Base-by-base conservation (phyloP, 176 grass and related monocot genomes). In the Hyparrhenia diplandra region DNA sequence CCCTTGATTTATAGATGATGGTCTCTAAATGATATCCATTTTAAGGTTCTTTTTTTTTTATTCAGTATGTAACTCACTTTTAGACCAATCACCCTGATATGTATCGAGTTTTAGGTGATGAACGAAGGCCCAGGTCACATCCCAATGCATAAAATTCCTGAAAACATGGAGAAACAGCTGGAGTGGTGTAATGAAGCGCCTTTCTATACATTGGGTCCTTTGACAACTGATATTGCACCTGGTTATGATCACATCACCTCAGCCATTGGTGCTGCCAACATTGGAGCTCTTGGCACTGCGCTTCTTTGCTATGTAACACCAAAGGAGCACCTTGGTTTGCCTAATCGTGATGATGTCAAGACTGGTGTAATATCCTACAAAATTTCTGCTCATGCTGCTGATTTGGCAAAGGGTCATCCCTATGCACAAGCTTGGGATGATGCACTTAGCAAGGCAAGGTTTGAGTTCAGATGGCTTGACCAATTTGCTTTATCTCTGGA, bases 181-280 rank as follows among this genome's bases (percentile, higher is more conserved):
- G 95, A 98, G 74, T 98, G 95, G 95, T 98, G 95, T 79, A 91
- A 95, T 65, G 95, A 98, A 76, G 95, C 95, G 54, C 95, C 95
- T 62, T 98, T 98, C 63, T 98, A 98, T 83, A 98, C 95, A 21
- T 64, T 98, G 78, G 95, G 95, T 81, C 95, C 95, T 31, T 32
- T 98, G 82, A 98, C 95, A 55, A 98, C 95, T 59, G 95, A 98
- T 75, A 98, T 95, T 67, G 95, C 95, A 78, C 95, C 95, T 75
- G 95, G 95, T 47, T 98, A 98, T 94, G 95, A 98, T 82, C 95
- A 98, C 77, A 98, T 98, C 69, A 98, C 95, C 49, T 98, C 95
- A 66, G 95, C 95, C 71, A 98, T 95, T 64, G 95, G 95, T 86
- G 95, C 95, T 85, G 95, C 95, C 45, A 98, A 88, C 60, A 98